A percentile compares a stretch with the other conserved stretches of the same genome.
These are phyloP conservation scores for Komagataella pastoris DNA, from an alignment of 805 yeast genomes.

Conservation along the genomic window DNA sequence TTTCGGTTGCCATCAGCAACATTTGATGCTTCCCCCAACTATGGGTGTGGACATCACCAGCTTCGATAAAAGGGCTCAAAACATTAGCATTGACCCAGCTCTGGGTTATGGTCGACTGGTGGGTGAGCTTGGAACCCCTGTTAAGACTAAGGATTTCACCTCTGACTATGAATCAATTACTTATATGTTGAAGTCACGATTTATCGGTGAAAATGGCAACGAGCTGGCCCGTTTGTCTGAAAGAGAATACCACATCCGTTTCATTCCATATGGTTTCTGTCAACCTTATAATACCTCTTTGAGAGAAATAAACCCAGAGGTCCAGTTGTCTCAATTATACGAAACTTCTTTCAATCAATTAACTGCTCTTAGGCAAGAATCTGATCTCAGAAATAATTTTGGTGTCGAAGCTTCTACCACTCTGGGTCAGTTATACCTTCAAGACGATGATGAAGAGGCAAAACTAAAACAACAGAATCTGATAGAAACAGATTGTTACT, in stretches of 20 bases:
- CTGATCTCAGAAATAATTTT: not conserved
- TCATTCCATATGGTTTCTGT: conserved; percentile 15
- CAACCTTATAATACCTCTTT: conserved; percentile 1
- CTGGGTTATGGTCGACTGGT: conserved; percentile 43
- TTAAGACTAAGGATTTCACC: conserved; percentile 32
- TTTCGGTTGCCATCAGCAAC: conserved; percentile 15
- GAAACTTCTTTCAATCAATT: not conserved
- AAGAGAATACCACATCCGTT: conserved; percentile 10
- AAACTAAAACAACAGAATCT: not conserved
- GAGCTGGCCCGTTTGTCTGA: conserved; percentile 10
- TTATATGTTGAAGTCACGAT: conserved; percentile 39
- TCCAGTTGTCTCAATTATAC: not conserved
- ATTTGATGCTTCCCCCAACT: conserved; percentile 24
- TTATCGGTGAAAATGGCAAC: conserved; percentile 25
- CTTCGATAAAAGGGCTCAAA: conserved; percentile 10
- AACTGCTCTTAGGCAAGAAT: not conserved
- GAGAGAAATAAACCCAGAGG: not conserved
- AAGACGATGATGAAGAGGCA: not conserved
- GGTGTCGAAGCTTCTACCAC: not conserved
- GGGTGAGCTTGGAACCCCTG: conserved; percentile 34
- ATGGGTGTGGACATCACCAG: conserved; percentile 21
- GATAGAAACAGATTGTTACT: not conserved
- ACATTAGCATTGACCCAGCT: conserved; percentile 18
- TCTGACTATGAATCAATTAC: conserved; percentile 27
- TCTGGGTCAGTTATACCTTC: not conserved